Percentiles rank a stretch among this genome's conserved stretches.
Conservation (phyloP, 2,329 filamentous ascomycete genomes). For the Thyridium curvatum region DNA sequence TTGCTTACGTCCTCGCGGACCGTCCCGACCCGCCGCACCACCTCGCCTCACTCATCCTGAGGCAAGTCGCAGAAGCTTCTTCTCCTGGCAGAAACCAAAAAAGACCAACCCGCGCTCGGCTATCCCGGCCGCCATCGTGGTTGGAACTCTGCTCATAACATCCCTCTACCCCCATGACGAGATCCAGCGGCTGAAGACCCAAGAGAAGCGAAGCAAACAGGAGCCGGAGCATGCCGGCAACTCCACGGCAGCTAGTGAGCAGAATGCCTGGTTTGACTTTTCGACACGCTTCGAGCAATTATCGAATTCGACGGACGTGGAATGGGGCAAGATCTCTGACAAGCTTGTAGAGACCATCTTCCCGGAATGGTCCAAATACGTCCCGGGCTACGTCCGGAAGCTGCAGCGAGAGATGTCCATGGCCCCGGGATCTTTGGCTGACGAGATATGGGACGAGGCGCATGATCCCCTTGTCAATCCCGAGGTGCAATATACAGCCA, state of each 20-base stretch:
- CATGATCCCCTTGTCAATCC: conserved; percentile 79
- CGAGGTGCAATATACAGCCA: conserved; percentile 76
- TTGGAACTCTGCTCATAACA: too few relatives aligned
- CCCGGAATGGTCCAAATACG: conserved; percentile 72
- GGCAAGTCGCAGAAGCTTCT: too few relatives aligned
- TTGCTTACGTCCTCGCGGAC: too few relatives aligned
- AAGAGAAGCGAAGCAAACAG: conserved; percentile 4
- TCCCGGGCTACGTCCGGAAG: conserved; percentile 75
- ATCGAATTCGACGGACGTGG: conserved; percentile 44
- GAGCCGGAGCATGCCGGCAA: conserved; percentile 6
- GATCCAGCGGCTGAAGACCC: background rate
- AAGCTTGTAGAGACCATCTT: conserved; percentile 65
- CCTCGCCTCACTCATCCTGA: too few relatives aligned
- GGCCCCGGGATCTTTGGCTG: conserved; percentile 79
- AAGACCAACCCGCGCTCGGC: too few relatives aligned
- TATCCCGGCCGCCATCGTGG: too few relatives aligned
- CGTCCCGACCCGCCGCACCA: too few relatives aligned
- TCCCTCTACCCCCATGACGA: too few relatives aligned
- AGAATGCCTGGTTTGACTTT: conserved; percentile 41
- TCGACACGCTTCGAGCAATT: conserved; percentile 44
- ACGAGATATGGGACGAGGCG: conserved; percentile 90
- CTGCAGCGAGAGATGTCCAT: conserved; percentile 83
- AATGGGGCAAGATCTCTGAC: conserved; percentile 49
- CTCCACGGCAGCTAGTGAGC: conserved; percentile 7
- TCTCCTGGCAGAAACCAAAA: too few relatives aligned